phyloP scores from a whole-genome alignment of 1,284 basidiomycete species.

The Pseudozyma tsukubaensis region DNA sequence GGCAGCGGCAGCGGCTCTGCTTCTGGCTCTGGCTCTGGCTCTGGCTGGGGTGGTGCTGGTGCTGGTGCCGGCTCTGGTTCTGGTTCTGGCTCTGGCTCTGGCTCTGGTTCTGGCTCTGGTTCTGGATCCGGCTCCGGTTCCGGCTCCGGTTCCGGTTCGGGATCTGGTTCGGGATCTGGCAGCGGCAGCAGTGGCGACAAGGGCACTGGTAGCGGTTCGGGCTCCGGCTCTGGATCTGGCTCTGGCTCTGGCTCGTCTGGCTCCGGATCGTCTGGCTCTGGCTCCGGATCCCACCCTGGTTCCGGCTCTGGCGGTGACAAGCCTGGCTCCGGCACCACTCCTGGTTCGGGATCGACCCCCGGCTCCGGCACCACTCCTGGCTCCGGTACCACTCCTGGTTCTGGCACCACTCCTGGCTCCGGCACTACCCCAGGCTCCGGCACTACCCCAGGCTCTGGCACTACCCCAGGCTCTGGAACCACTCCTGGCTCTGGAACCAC shows the following conservation, averaged over 20 bases:
- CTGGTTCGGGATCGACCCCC: neutral
- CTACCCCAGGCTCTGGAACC: conserved; percentile 7
- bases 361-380: too few relatives aligned
- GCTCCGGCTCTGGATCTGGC: conserved; percentile 5
- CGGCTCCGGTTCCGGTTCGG: conserved; percentile 12
- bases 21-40: neutral
- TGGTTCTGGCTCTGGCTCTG: conserved; percentile 13
- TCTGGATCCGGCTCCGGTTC: conserved; percentile 13
- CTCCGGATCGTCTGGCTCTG: conserved; percentile 18
- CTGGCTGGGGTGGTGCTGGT: conserved; percentile 2
- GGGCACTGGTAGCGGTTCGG: conserved; percentile 9
- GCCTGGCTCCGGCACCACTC: conserved; percentile 2
- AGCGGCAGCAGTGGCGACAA: too few relatives aligned
- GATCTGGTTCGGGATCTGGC: conserved; percentile 10
- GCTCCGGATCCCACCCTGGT: conserved; percentile 9
- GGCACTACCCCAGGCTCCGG: neutral
- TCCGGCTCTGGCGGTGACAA: conserved; percentile 8
- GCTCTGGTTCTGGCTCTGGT: conserved; percentile 19
- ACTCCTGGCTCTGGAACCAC: conserved; percentile 5
- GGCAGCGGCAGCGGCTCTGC: neutral
- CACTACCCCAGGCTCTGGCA: neutral
- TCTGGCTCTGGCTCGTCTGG: conserved; percentile 12
- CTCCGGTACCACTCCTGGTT: neutral
- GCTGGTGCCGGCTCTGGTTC: conserved; percentile 13
- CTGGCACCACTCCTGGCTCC: neutral